Conservation (phyloP, 1,284 basidiomycete genomes). For the Polyporus tsugae region DNA sequence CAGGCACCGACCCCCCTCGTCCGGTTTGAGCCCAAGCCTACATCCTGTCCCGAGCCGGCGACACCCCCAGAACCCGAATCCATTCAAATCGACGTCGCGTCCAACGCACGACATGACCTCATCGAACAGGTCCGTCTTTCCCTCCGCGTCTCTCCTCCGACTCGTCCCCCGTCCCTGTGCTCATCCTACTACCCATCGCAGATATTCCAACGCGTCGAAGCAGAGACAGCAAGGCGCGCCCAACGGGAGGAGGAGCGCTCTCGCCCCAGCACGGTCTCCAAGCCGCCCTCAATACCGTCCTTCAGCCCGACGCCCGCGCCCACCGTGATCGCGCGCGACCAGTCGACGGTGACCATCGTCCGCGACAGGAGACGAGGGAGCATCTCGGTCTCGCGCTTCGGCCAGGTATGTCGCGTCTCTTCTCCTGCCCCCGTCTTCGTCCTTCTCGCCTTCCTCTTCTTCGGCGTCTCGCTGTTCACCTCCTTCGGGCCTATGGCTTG, state of each 20-base stretch:
- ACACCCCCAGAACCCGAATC: neutral
- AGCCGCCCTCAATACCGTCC: slow-evolving; percentile 13
- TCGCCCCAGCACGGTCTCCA: slow-evolving; percentile 18
- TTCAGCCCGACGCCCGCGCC: slow-evolving; percentile 11
- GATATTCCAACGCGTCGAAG: slow-evolving; percentile 40
- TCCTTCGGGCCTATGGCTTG: neutral
- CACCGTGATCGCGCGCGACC: slow-evolving; percentile 1
- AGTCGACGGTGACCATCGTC: slow-evolving; percentile 9
- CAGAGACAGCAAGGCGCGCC: slow-evolving; percentile 38
- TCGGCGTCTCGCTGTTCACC: neutral
- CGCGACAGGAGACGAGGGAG: slow-evolving; percentile 36
- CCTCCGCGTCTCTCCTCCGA: neutral
- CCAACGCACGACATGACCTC: slow-evolving; percentile 29
- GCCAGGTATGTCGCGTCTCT: slow-evolving; percentile 32
- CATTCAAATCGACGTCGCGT: slow-evolving; percentile 6
- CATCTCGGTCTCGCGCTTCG: slow-evolving; percentile 39
- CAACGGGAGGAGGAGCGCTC: slow-evolving; percentile 27
- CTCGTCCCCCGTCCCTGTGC: neutral
- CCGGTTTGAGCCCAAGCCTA: neutral
- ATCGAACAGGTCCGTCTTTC: slow-evolving; percentile 34
- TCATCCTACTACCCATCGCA: slow-evolving; percentile 15
- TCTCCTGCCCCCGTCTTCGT: neutral
- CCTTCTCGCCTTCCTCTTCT: neutral
- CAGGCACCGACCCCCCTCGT: neutral
- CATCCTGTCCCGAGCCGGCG: neutral